These are phyloP conservation scores for Cocos nucifera DNA, from an alignment of 176 grass and related monocot genomes.

Conservation along the genomic window DNA sequence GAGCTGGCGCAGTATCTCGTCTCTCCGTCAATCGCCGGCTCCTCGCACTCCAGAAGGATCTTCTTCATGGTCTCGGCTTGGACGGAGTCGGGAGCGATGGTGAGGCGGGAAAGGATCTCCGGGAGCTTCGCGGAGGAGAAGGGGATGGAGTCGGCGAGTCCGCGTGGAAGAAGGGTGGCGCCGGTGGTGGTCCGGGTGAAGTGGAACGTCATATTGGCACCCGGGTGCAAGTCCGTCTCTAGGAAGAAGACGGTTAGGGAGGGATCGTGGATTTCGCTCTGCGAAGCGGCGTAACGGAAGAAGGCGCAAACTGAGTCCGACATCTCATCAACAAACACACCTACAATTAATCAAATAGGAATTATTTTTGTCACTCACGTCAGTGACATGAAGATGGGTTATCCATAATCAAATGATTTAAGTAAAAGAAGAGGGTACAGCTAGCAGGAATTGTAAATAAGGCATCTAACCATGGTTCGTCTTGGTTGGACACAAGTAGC, in stretches of 20 bases:
- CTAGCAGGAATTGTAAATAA: too few relatives aligned
- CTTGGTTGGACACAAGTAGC: too few relatives aligned
- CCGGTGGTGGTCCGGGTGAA: slow-evolving; percentile 12
- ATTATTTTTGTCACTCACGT: too few relatives aligned
- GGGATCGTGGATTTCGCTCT: too few relatives aligned
- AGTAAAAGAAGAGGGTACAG: too few relatives aligned
- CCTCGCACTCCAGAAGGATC: slow-evolving; percentile 39
- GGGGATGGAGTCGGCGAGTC: slow-evolving; percentile 10
- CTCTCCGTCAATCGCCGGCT: slow-evolving; percentile 33
- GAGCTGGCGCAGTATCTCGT: slow-evolving; percentile 73
- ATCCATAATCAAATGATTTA: too few relatives aligned
- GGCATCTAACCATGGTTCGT: too few relatives aligned
- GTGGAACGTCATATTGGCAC: slow-evolving; percentile 35
- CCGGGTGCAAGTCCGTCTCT: slow-evolving; percentile 20
- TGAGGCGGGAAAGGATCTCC: slow-evolving; percentile 27
- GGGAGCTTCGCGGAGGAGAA: slow-evolving; percentile 28
- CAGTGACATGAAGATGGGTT: too few relatives aligned
- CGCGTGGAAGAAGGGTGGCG: slow-evolving; percentile 8
- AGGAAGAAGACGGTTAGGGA: slow-evolving; percentile 21
- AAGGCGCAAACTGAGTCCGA: too few relatives aligned
- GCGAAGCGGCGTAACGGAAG: too few relatives aligned
- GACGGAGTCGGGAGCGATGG: slow-evolving; percentile 7
- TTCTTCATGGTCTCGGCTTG: slow-evolving; percentile 14
- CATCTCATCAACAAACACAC: too few relatives aligned
- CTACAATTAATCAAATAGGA: too few relatives aligned